Evolutionary conservation across 225 moss, liverwort and hornwort genomes (phyloP).

Genomic region (Bryum argenteum): DNA sequence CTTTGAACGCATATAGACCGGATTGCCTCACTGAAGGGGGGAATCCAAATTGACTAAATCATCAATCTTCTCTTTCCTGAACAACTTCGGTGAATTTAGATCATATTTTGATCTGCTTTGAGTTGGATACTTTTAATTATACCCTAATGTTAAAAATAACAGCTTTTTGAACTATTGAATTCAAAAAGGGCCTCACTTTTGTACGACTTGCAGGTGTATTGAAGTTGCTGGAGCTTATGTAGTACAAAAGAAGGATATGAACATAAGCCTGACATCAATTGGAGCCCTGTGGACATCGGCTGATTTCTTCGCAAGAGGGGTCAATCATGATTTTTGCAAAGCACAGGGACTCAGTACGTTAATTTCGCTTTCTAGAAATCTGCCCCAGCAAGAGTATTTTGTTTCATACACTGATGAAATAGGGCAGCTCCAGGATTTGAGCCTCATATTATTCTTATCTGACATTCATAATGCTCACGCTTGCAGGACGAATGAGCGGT

Average conservation of each 20-base stretch:
- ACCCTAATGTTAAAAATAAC: background rate
- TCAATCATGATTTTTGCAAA: slow-evolving; percentile 75
- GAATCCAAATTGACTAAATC: slow-evolving; percentile 7
- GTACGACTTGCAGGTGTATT: slow-evolving; percentile 63
- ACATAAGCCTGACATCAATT: slow-evolving; percentile 95
- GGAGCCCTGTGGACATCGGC: slow-evolving; percentile 92
- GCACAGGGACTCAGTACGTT: slow-evolving; percentile 55
- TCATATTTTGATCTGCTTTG: slow-evolving; percentile 2
- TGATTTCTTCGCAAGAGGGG: slow-evolving; percentile 94
- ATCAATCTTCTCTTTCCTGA: slow-evolving; percentile 6
- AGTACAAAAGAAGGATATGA: slow-evolving; percentile 88
- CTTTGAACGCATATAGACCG: slow-evolving; percentile 11
- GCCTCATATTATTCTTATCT: slow-evolving; percentile 8
- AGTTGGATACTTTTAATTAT: background rate
- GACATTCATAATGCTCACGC: slow-evolving; percentile 12
- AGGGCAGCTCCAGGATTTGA: slow-evolving; percentile 5
- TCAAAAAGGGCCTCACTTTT: slow-evolving; percentile 8
- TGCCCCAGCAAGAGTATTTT: slow-evolving; percentile 7
- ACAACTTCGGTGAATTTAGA: background rate
- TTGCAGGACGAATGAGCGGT: slow-evolving; percentile 53
- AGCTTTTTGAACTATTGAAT: slow-evolving; percentile 6
- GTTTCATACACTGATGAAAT: slow-evolving; percentile 14
- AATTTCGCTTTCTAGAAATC: slow-evolving; percentile 3
- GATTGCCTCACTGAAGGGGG: background rate
- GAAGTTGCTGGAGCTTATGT: slow-evolving; percentile 96